Evolutionary conservation across 768 basidiomycete species (phyloP).

Genomic region (Rhizopogon vinicolor): DNA sequence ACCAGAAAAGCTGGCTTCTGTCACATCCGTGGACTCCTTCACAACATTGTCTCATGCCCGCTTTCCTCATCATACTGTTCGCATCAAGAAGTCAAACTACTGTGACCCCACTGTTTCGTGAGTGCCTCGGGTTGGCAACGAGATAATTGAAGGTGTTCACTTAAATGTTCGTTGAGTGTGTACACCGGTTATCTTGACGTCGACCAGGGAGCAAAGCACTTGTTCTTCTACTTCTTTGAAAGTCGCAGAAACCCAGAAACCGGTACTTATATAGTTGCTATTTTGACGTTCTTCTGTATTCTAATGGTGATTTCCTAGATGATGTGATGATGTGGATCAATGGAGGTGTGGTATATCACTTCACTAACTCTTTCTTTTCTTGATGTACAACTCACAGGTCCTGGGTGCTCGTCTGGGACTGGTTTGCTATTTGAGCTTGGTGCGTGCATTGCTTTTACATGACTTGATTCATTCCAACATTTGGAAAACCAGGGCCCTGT

Average conservation of each 20-base stretch:
- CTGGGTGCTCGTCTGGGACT: constrained; percentile 49
- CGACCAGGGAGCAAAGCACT: constrained; percentile 44
- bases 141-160: not conserved
- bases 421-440: constrained; percentile 61
- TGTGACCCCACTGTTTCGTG: constrained; percentile 56
- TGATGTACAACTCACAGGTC: constrained; percentile 34
- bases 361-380: not conserved
- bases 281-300: not conserved
- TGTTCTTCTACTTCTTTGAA: constrained; percentile 63
- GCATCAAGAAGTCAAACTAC: constrained; percentile 57
- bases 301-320: constrained; percentile 27
- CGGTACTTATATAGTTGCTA: constrained; percentile 18
- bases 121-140: not conserved
- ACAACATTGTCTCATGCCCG: constrained; percentile 41
- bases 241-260: constrained; percentile 39
- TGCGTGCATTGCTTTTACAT: constrained; percentile 9
- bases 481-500: constrained; percentile 44
- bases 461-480: constrained; percentile 30
- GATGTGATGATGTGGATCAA: constrained; percentile 74
- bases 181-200: constrained; percentile 46
- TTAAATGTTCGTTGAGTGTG: constrained; percentile 21
- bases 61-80: constrained; percentile 50
- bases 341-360: constrained; percentile 39
- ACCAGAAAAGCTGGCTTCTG: constrained; percentile 14
- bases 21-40: constrained; percentile 25